A percentile compares a stretch with the other conserved stretches of the same genome.
These are phyloP conservation scores for Entrophospora sp. DNA, from an alignment of 192 early-diverging fungal species.

Conservation along the genomic window DNA sequence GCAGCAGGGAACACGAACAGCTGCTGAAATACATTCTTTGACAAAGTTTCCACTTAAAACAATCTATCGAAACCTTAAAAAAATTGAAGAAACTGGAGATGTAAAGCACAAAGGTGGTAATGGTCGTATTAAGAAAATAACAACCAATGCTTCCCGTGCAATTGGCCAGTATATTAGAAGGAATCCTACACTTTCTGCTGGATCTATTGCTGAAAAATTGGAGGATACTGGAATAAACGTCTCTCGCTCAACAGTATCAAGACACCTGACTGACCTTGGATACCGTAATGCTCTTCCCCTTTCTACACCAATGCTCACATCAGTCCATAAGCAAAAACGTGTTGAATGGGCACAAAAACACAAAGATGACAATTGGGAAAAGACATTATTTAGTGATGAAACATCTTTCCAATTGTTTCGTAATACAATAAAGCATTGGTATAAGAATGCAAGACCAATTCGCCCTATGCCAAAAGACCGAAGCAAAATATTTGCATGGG, in stretches of 20 bases:
- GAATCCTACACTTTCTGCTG: neutral
- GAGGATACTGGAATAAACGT: neutral
- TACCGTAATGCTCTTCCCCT: no score
- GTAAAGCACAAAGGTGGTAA: neutral
- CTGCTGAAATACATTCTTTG: conserved; percentile 9
- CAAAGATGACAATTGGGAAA: no score
- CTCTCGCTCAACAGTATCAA: conserved; percentile 5
- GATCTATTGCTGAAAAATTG: neutral
- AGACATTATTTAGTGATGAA: no score
- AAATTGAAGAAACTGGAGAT: neutral
- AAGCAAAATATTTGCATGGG: no score
- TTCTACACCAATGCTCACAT: no score
- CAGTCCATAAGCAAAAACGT: no score
- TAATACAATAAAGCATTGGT: no score
- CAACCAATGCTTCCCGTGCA: neutral
- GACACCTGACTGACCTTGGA: neutral
- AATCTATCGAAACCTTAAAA: conserved; percentile 4
- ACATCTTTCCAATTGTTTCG: no score
- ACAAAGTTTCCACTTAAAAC: conserved; percentile 6
- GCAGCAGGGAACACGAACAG: neutral
- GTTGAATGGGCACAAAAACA: no score
- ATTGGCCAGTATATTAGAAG: neutral
- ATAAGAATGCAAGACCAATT: no score
- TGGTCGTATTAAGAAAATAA: neutral
- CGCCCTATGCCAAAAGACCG: no score